Evolutionary conservation across 768 basidiomycete genomes (phyloP).

Genomic region (Heimioporus sp.): DNA sequence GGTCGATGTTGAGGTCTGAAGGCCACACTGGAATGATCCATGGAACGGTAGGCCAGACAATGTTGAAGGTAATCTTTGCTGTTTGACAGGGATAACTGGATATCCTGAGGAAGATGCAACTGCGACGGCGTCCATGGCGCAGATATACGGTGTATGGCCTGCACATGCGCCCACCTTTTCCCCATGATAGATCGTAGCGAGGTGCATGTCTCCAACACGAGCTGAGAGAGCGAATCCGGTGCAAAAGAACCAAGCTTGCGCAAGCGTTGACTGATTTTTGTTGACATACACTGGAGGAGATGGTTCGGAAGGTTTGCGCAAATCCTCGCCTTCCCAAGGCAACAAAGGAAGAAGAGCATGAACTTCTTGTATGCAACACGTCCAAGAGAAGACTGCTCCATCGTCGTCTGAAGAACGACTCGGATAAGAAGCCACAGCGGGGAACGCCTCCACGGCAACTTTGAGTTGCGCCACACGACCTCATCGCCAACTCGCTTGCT

Average conservation of each 20-base stretch:
- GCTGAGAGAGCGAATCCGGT: constrained; percentile 11
- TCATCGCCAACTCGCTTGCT: constrained; percentile 48
- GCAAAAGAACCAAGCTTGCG: constrained; percentile 31
- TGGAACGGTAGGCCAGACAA: constrained; percentile 4
- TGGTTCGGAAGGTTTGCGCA: constrained; percentile 24
- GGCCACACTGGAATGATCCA: accelerated
- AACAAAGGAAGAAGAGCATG: constrained; percentile 29
- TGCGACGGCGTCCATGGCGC: constrained; percentile 30
- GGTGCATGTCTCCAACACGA: constrained; percentile 3
- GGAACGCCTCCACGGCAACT: constrained; percentile 48
- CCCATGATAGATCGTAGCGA: constrained; percentile 22
- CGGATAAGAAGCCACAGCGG: constrained; percentile 49
- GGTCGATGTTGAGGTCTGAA: constrained; percentile 4
- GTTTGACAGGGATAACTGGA: constrained; percentile 29
- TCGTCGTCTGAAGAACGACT: constrained; percentile 41
- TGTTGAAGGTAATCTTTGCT: constrained; percentile 29
- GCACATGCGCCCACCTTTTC: constrained; percentile 36
- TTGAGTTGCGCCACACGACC: constrained; percentile 38
- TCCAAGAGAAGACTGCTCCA: constrained; percentile 15
- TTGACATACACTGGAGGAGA: constrained; percentile 34
- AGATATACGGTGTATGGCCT: constrained; percentile 22
- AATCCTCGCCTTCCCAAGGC: constrained; percentile 5
- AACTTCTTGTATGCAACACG: constrained; percentile 30
- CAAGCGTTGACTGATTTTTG: constrained; percentile 38
- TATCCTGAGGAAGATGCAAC: constrained; percentile 31